Percentiles rank a stretch among this genome's conserved stretches.
Conservation (phyloP, 2,329 filamentous ascomycete species). For the Fusarium sp. region DNA sequence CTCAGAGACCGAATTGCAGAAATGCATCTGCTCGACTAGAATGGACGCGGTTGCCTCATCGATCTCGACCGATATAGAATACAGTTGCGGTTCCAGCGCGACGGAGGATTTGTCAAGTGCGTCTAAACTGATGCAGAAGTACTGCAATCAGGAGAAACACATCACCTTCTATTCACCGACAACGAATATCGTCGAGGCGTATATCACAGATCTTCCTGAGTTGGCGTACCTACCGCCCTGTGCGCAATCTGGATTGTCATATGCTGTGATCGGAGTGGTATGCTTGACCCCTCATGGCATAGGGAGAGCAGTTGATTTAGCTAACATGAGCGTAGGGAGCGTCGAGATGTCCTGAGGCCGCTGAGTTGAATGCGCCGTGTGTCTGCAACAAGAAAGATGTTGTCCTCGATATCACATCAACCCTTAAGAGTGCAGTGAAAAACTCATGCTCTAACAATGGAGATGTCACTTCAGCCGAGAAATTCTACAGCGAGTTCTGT, state of each 20-base stretch:
- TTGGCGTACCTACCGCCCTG: constrained; percentile 54
- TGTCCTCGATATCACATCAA: constrained; percentile 54
- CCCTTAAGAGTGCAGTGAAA: constrained; percentile 57
- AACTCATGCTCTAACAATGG: constrained; percentile 59
- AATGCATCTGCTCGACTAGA: constrained; percentile 63
- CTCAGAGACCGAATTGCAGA: constrained; percentile 58
- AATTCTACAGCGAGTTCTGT: constrained; percentile 64
- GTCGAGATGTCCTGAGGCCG: constrained; percentile 51
- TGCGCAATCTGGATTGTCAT: constrained; percentile 45
- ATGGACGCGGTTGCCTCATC: constrained; percentile 51
- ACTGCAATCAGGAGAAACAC: constrained; percentile 58
- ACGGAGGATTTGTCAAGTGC: constrained; percentile 62
- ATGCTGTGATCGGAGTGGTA: constrained; percentile 48
- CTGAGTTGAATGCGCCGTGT: constrained; percentile 60
- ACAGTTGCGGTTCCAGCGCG: constrained; percentile 58
- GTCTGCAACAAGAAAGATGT: constrained; percentile 64
- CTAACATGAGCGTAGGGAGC: constrained; percentile 28
- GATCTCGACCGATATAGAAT: constrained; percentile 55
- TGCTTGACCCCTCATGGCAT: background rate
- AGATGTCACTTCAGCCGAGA: constrained; percentile 60
- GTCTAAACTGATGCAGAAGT: constrained; percentile 56
- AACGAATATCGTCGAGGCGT: constrained; percentile 55
- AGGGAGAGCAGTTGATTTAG: background rate
- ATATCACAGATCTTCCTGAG: constrained; percentile 62
- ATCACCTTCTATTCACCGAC: constrained; percentile 57